These are phyloP conservation scores for Penicillium sp. DNA, from an alignment of 2,329 filamentous ascomycete genomes.

Conservation along the genomic window DNA sequence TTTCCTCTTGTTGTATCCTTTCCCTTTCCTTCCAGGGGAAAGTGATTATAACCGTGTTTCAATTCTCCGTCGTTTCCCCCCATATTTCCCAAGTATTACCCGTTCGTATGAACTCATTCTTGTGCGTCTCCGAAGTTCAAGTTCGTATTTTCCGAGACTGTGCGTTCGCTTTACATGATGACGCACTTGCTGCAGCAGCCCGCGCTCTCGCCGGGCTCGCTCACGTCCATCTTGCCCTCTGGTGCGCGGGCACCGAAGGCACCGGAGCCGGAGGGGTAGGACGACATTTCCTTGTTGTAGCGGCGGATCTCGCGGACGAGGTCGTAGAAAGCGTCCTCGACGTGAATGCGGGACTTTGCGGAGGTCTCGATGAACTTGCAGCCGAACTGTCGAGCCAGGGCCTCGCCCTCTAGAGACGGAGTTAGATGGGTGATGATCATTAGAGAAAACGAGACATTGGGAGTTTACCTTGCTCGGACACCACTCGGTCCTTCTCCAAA, in stretches of 20 bases:
- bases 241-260: constrained; percentile 58
- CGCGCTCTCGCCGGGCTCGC: constrained; percentile 46
- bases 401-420: constrained; percentile 68
- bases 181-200: constrained; percentile 84
- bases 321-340: constrained; percentile 97
- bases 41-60: neutral
- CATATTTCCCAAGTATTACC: constrained; percentile 6
- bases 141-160: constrained; percentile 6
- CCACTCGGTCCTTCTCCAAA: constrained; percentile 86
- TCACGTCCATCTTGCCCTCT: constrained; percentile 69
- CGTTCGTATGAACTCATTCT: constrained; percentile 8
- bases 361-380: constrained; percentile 99
- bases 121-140: constrained; percentile 12
- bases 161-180: constrained; percentile 57
- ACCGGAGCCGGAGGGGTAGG: constrained; percentile 65
- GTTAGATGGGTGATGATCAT: neutral
- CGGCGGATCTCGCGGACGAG: constrained; percentile 95
- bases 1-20: neutral
- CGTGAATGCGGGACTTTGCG: constrained; percentile 95
- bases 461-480: constrained; percentile 78
- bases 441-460: neutral
- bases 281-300: constrained; percentile 98
- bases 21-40: neutral
- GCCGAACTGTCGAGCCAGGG: constrained; percentile 76
- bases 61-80: neutral